Percentiles rank a stretch among this genome's conserved stretches.
Conservation (phyloP, 148 eudicot species). For the Camellia lanceoleosa region DNA sequence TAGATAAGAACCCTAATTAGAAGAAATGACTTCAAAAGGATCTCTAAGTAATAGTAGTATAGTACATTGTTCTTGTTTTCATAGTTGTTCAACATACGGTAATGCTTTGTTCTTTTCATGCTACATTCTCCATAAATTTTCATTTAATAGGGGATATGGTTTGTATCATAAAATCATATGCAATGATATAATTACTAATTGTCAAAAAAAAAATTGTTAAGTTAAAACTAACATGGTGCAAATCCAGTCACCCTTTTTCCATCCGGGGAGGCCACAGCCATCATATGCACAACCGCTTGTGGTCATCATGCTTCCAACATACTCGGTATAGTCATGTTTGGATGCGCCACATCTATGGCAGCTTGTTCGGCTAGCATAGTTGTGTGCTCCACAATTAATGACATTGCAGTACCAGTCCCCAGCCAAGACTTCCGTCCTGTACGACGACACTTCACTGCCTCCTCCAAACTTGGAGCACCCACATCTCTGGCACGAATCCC, state of each 20-base stretch:
- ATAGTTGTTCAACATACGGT: no score
- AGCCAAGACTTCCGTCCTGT: constrained; percentile 43
- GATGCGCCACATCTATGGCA: constrained; percentile 49
- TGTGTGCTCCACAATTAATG: constrained; percentile 62
- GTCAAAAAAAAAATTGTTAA: not conserved
- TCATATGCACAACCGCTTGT: constrained; percentile 26
- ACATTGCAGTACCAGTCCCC: constrained; percentile 78
- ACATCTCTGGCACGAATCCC: constrained; percentile 57
- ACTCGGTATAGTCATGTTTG: constrained; percentile 23
- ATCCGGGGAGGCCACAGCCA: constrained; percentile 46
- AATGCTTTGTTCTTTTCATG: no score
- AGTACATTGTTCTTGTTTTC: no score
- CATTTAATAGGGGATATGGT: no score
- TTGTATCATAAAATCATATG: no score
- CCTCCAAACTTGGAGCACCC: constrained; percentile 42
- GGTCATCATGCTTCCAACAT: constrained; percentile 25
- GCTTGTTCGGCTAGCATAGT: constrained; percentile 63
- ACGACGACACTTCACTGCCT: constrained; percentile 24
- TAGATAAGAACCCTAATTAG: not conserved
- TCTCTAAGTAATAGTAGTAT: no score
- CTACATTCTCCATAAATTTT: no score
- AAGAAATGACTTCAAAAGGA: no score
- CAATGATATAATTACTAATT: no score
- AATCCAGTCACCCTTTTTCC: constrained; percentile 77
- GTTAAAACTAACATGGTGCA: constrained; percentile 40